Evolutionary conservation across 2,329 filamentous ascomycete species (phyloP), one percentile per base, ranked within the genome.

Genomic region (Dryadomyces quercus-mongolicae): DNA sequence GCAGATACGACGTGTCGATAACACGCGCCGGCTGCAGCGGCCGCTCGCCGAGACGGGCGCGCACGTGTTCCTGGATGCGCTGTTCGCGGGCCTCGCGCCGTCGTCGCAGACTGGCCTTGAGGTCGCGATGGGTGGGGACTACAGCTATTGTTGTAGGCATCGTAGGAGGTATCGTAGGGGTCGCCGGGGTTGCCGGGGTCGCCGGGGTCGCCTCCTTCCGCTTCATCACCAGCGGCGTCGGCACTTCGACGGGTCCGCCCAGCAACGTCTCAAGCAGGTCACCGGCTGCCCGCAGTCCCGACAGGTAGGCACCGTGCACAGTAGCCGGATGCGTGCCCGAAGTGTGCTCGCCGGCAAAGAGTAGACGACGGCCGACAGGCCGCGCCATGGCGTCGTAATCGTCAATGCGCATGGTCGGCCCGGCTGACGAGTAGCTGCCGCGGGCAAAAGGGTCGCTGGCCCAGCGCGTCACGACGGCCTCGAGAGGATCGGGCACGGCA

Each of bases 341-440:
- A 1, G 94, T 98, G 57, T 95, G 93, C 69, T 98, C 93, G 49
- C 93, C 93, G 16, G 92, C 93, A 68, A 98, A 98, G 68, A 92
- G 88, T 9, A 98, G 73, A 59, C 94, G 95, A 6, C 22, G 50
- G 36, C 89, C 91, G 36, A 96, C 75, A 1, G 86, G 74, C 50
- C 80, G 79, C 2, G 93, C 89, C 88, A 98, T 95, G 36, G 82
- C 74, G 66, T 97, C 88, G 68, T 98, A 98, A 66, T 98, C 93
- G 52, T 90, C 86, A 2, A 86, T 80, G 52, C 82, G 78, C 68
- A 95, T 92, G 49, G 82, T 77, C 6, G 90, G 85, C 0, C 88
- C 91, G 1, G 95, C 89, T 59, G 88, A 97, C 2, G 94, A 98
- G 69, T 98, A 98, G 66, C 88, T 96, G 36, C 93, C 93, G 58